These are phyloP conservation scores for Paramarasmius palmivorus DNA, from an alignment of 1,284 basidiomycete genomes.

Conservation along the genomic window DNA sequence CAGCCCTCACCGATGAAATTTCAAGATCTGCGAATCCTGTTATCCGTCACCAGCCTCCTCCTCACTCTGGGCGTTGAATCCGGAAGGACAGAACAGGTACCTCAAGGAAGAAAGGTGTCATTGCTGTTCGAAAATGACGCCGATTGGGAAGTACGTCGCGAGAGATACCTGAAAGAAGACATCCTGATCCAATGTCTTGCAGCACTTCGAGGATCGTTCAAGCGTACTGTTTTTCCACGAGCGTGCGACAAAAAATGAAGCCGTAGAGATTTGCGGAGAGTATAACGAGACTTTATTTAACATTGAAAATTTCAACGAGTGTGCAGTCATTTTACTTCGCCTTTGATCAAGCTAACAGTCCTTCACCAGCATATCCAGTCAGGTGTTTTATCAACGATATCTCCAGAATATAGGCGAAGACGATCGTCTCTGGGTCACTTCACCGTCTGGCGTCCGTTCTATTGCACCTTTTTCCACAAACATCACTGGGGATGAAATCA, in stretches of 20 bases:
- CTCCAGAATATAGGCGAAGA: too few species aligned
- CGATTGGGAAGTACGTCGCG: constrained; percentile 22
- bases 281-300: constrained; percentile 19
- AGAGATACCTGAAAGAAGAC: too few species aligned
- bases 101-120: neutral
- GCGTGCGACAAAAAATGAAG: constrained; percentile 12
- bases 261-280: constrained; percentile 15
- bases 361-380: constrained; percentile 13
- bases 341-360: neutral
- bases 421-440: too few species aligned
- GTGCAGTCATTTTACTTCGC: too few species aligned
- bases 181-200: neutral
- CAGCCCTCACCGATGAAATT: too few species aligned
- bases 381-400: neutral
- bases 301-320: constrained; percentile 2
- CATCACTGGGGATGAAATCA: neutral
- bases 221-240: constrained; percentile 21
- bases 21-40: too few species aligned
- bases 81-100: too few species aligned
- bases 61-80: too few species aligned
- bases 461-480: neutral
- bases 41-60: too few species aligned
- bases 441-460: neutral
- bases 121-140: constrained; percentile 22
- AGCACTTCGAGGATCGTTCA: constrained; percentile 16